Base-by-base conservation (phyloP, 352 stramenopile species). In the Detonula confervacea region DNA sequence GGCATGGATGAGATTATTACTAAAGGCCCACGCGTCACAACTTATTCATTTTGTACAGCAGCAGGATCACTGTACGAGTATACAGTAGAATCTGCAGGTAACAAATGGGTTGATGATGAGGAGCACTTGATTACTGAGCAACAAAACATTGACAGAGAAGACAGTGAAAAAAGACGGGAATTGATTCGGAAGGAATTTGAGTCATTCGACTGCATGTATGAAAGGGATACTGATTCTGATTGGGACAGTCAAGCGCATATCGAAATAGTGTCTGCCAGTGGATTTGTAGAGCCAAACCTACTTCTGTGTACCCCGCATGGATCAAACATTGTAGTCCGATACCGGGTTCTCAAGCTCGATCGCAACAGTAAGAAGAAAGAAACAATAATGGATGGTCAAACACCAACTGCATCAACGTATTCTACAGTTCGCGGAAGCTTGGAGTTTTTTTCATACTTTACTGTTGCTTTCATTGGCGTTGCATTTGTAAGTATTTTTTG, bases 161-260 rank as follows among this genome's bases (percentile, higher is more conserved):
- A 14, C n/a, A 4, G 42, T n/a, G 51, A 72, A 1, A 22, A 67
- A 24, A 14, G 61, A 39, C 59, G 52, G 39, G 60, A 67, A 29
- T 51, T 67, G 9, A 66, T 79, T 46, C 60, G 51, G 54, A 79
- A 72, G 14, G 70, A 79, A 14, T 72, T 79, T 18, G 70, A 79
- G 20, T 37, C 51, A 20, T 65, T 49, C 33, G 47, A 61, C 16
- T 69, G 54, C 42, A 51, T 72, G 47, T 42, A 66, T 11, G 51
- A 79, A 39, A 61, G 52, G 0, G 33, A 24, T 14, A 39, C n/a
- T n/a, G n/a, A n/a, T n/a, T n/a, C 11, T 20, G 25, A 39, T 1
- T 72, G 60, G 60, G 59, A 30, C 8, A 60, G 72, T 62, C 73
- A 75, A 46, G 49, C 46, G 18, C 51, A 73, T 35, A 25, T 81